Evolutionary conservation across 148 eudicot genomes (phyloP), one percentile per base, ranked within the genome.

Genomic region (Drosera capensis): DNA sequence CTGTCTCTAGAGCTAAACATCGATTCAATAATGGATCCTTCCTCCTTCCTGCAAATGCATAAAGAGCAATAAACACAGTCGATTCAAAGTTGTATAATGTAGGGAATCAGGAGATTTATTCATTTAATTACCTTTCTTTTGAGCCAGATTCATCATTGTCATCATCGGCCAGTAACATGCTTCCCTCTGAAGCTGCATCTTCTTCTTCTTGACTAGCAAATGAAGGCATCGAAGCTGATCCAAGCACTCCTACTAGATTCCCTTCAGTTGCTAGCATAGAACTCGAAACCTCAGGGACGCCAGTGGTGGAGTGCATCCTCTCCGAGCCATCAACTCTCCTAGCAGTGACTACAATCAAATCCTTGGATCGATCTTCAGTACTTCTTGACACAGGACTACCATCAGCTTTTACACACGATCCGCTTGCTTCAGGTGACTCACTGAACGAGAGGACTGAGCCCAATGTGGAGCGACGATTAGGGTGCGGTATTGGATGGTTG

Each of bases 401-500:
- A 25, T 63, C 75, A 20, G 20, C 45, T 37, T 57, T 68, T 5
- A 36, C 47, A 53, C 31, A 47, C 20, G 60, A 45, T 40, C 50
- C 64, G 13, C 18, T 62, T 8, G 28, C n/a, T 35, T 67, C 68
- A 17, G 61, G 28, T 21, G 25, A 30, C 23, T 58, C 74, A 54
- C 54, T 55, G 16, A 43, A 51, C 28, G 70, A 35, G 39, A 23
- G 41, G 7, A 36, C 56, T 34, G 61, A 30, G 7, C 75, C 66
- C 18, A 53, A 45, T 16, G 71, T 43, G 0, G 71, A 45, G 57
- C 62, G 68, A 14, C 60, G 60, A 52, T 37, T 52, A 30, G 72
- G 69, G 25, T 77, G 95, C 36, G 78, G 78, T 48, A 60, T 53
- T 7, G 80, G 67, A 34, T 85, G 95, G 59, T 66, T 57, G 56